These are phyloP conservation scores for Fusarium denticulatum DNA, from an alignment of 2,329 filamentous ascomycete species.

Conservation along the genomic window DNA sequence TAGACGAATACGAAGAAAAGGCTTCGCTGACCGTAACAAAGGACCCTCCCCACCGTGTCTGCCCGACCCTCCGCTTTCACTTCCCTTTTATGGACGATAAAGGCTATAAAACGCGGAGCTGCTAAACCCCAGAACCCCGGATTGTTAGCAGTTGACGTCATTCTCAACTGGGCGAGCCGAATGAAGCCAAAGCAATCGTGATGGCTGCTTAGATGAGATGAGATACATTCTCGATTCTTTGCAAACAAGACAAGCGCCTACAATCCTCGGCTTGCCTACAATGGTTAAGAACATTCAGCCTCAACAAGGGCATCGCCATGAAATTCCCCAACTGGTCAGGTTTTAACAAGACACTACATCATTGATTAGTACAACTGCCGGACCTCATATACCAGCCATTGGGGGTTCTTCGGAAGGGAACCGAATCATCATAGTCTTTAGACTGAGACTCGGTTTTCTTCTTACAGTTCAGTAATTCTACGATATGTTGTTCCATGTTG, in stretches of 20 bases:
- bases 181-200: slow-evolving; percentile 9
- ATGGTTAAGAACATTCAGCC: background rate
- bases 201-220: background rate
- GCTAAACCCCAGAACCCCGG: slow-evolving; percentile 10
- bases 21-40: background rate
- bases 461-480: background rate
- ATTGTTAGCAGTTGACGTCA: slow-evolving; percentile 35
- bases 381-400: background rate
- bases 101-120: background rate
- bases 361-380: background rate
- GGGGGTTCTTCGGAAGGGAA: background rate
- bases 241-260: background rate
- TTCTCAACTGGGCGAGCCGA: slow-evolving; percentile 20
- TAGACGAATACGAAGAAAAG: background rate
- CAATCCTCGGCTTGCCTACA: slow-evolving; percentile 1
- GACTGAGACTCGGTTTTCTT: background rate
- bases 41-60: slow-evolving; percentile 12
- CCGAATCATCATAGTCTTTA: background rate
- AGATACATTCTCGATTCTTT: background rate
- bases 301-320: background rate
- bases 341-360: background rate
- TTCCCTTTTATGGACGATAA: background rate
- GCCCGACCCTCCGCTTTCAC: slow-evolving; percentile 3
- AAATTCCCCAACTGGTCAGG: background rate
- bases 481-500: background rate